phyloP scores from a whole-genome alignment of 441 rosid species.

The Pelargonium myrrhifolium region DNA sequence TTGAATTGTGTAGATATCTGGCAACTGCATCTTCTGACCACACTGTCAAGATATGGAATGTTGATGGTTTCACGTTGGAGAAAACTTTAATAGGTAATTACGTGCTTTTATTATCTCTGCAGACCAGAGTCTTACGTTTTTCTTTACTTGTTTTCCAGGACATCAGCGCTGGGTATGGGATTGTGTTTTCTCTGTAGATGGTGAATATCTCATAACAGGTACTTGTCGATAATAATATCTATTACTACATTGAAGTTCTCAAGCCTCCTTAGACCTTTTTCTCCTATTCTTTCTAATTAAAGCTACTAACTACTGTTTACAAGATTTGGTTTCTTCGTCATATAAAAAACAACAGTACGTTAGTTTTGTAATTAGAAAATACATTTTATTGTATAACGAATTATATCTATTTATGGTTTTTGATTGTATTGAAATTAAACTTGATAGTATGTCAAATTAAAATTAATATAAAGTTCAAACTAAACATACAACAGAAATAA shows the following conservation, averaged over 20 bases:
- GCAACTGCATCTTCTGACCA: constrained; percentile 92
- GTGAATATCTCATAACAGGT: constrained; percentile 92
- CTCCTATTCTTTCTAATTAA: neutral
- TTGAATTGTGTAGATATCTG: constrained; percentile 50
- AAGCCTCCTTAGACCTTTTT: neutral
- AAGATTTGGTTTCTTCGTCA: neutral
- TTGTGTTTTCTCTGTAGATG: constrained; percentile 93
- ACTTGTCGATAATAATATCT: neutral
- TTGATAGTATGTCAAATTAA: too few relatives aligned
- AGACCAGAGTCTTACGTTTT: neutral
- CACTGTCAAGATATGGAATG: constrained; percentile 98
- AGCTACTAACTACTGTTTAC: neutral
- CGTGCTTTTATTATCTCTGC: neutral
- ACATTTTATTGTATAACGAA: too few relatives aligned
- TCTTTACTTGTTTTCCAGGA: constrained; percentile 35
- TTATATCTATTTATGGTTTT: too few relatives aligned
- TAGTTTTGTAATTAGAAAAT: too few relatives aligned
- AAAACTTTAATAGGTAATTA: constrained; percentile 57
- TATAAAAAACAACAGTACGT: too few relatives aligned
- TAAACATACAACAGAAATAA: too few relatives aligned
- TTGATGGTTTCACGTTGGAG: constrained; percentile 92
- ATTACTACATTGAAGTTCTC: neutral
- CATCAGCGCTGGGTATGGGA: constrained; percentile 98
- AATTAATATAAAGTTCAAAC: too few relatives aligned
- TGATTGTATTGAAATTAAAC: too few relatives aligned